Evolutionary conservation across 202 grass and related monocot species (phyloP), one percentile per base, ranked within the genome.

Genomic region (Panicum hallii): DNA sequence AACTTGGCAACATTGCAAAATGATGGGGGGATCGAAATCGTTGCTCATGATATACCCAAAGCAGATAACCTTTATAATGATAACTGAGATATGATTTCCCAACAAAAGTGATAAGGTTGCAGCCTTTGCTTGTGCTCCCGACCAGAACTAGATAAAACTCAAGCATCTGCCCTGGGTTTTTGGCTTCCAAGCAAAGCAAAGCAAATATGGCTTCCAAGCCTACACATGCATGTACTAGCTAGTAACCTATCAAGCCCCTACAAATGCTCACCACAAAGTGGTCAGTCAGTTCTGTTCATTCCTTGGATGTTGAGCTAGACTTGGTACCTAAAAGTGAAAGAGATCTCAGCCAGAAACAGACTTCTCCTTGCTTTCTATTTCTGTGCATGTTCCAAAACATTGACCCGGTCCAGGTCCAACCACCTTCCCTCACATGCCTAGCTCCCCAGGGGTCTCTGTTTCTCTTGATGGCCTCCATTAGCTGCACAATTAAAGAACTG

Each of bases 181-280:
- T 88, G 38, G 49, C 75, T 89, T 89, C 69, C 60, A 84, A 73
- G 83, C 83, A 78, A 90, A 88, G 49, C 75, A 84, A 83, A 50
- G 38, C 30, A 12, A 15, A 75, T 12, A 70, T 70, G 42, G 52
- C 64, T 30, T 71, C 45, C 47, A 43, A 30, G 36, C 63, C 66
- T 42, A 43, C 57, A n/a, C 60, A 52, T 66, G 32, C 47, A 52
- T 70, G 22, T 54, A 32, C 2, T 32, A 32, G 68, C 15, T 34
- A 74, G 13, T 42, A 38, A 19, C 64, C 56, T 71, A 84, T 13
- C 20, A 84, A 69, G 52, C 56, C 71, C 77, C 45, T 83, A 47
- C 64, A 80, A 66, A 71, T 23, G 15, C 26, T 73, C 74, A 74
- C 30, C 17, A 47, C 10, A 79, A 79, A 79, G 41, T 42, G 49